Evolutionary conservation across 371 early-diverging fungal species (phyloP), one percentile per base, ranked within the genome.

Genomic region (Mucor racemosus): DNA sequence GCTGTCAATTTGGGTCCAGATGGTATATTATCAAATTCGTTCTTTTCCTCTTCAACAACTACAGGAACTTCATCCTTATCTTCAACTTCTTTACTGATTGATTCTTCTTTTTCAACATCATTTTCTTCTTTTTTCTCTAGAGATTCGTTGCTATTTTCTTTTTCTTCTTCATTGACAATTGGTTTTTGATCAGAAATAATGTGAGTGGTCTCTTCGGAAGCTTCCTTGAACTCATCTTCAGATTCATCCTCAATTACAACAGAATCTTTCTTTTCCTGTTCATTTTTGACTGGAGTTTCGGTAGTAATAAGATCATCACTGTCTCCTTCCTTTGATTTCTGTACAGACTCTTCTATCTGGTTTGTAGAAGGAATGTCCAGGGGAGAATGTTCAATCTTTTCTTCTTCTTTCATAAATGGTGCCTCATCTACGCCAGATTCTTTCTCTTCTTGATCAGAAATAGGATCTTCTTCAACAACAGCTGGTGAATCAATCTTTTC

Each of bases 1-100:
- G 72, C 46, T 19, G 80, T 62, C 11, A 85, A 53, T 38, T 71
- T 76, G 14, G 86, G 85, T n/a, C 84, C 84, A 46, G 75, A 63
- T 11, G 84, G 74, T n/a, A 76, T 50, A 15, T 56, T 39, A 38
- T 56, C 69, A 55, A 70, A 71, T 0, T 61, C 61, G 1, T 41
- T 54, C 63, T 68, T 58, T 46, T 62, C 63, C 40, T 67, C 57
- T 62, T 77, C 67, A 7, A 42, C 58, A 19, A 8, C 14, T 5
- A 39, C 61, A 14, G 5, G 7, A 11, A 46, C 62, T 38, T 67
- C 68, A 17, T 7, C 61, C 7, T 60, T 58, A 34, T 44, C 50
- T 41, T 69, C 66, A 17, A 9, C 36, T 8, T 62, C 41, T 11
- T 10, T 54, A 44, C 31, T 35, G 59, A 10, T 34, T 42, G 69